These are phyloP conservation scores for Zygosaccharomyces gambellarensis DNA, from an alignment of 805 yeast species.

Conservation along the genomic window DNA sequence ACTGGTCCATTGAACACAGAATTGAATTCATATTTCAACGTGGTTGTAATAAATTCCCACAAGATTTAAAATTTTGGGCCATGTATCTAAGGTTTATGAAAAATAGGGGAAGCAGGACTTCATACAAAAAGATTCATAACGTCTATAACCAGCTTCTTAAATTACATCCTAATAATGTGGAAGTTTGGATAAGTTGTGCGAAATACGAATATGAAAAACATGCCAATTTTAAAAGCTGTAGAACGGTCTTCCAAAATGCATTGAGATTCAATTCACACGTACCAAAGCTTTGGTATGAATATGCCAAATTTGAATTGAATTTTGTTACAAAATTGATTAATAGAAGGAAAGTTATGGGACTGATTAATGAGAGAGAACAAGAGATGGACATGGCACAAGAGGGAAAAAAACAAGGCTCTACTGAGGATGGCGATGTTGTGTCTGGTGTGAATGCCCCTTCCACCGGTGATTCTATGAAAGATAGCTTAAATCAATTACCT, in stretches of 20 bases:
- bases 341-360: conserved; percentile 75
- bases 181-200: conserved; percentile 93
- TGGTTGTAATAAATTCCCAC: conserved; percentile 74
- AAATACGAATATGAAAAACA: conserved; percentile 87
- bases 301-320: conserved; percentile 81
- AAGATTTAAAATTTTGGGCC: conserved; percentile 73
- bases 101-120: conserved; percentile 45
- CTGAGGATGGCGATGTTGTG: conserved; percentile 33
- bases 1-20: conserved; percentile 81
- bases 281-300: conserved; percentile 71
- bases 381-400: conserved; percentile 41
- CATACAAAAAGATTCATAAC: conserved; percentile 66
- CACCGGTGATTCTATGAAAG: conserved; percentile 52
- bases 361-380: conserved; percentile 71
- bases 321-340: conserved; percentile 79
- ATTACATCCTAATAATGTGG: conserved; percentile 85
- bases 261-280: conserved; percentile 78
- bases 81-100: conserved; percentile 66
- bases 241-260: conserved; percentile 79
- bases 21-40: conserved; percentile 79
- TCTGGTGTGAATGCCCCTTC: conserved; percentile 44
- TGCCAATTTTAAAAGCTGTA: conserved; percentile 82
- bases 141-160: conserved; percentile 74
- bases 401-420: conserved; percentile 30
- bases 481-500: conserved; percentile 67